A percentile compares a stretch with the other conserved stretches of the same genome.
Evolutionary conservation across 1,139 yeast genomes (phyloP).

Genomic region (Yamadazyma dushanensis): DNA sequence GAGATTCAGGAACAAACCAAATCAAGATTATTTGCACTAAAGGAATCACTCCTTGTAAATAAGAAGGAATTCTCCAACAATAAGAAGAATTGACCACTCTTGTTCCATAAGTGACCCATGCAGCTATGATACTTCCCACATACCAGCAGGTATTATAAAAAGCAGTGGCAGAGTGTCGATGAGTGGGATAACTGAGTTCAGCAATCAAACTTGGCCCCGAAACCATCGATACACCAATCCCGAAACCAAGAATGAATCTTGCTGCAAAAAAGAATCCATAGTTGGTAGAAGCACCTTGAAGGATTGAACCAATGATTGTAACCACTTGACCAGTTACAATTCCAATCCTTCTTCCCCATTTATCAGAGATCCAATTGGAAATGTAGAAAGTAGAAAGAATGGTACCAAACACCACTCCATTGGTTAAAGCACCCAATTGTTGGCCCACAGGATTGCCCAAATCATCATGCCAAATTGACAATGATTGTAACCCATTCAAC

Average conservation of each 20-base stretch:
- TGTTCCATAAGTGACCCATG: slow-evolving; percentile 36
- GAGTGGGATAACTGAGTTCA: slow-evolving; percentile 48
- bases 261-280: slow-evolving; percentile 11
- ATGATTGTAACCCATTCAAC: slow-evolving; percentile 51
- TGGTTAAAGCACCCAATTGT: slow-evolving; percentile 44
- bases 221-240: slow-evolving; percentile 39
- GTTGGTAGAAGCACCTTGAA: slow-evolving; percentile 35
- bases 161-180: slow-evolving; percentile 46
- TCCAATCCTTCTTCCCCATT: slow-evolving; percentile 34
- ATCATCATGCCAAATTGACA: slow-evolving; percentile 31
- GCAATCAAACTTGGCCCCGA: slow-evolving; percentile 42
- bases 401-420: slow-evolving; percentile 29
- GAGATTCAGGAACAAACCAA: slow-evolving; percentile 47
- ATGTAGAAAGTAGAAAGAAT: slow-evolving; percentile 22
- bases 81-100: slow-evolving; percentile 17
- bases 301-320: slow-evolving; percentile 35
- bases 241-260: slow-evolving; percentile 11
- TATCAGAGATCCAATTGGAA: slow-evolving; percentile 25
- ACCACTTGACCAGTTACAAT: slow-evolving; percentile 27
- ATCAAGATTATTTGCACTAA: slow-evolving; percentile 25
- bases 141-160: slow-evolving; percentile 50
- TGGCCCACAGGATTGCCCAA: slow-evolving; percentile 32
- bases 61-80: slow-evolving; percentile 50
- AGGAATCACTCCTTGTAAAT: slow-evolving; percentile 43
- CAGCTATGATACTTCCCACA: slow-evolving; percentile 56